Percentiles rank a stretch among this genome's conserved stretches.
Conservation (phyloP, 495 filamentous ascomycete species). For the Echria macrotheca region DNA sequence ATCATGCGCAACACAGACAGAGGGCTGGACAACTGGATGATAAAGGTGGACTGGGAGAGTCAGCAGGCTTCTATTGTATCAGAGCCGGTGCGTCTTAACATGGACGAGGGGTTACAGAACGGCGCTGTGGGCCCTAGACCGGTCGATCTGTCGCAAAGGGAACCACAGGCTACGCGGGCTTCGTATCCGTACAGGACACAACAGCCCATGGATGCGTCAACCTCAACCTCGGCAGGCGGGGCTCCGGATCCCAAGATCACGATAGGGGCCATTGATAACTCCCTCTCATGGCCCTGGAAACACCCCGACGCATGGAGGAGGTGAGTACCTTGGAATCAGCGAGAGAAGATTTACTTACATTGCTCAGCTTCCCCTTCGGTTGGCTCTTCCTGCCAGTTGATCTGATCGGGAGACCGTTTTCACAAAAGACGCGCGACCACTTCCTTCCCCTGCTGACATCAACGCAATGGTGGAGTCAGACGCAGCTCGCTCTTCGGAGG, state of each 20-base stretch:
- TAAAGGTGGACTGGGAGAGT: constrained; percentile 81
- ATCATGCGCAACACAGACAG: constrained; percentile 99
- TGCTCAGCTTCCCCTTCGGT: constrained; percentile 84
- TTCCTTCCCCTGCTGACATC: constrained; percentile 92
- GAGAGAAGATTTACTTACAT: no score
- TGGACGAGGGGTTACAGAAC: constrained; percentile 38
- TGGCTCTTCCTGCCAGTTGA: constrained; percentile 98
- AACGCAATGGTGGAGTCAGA: constrained; percentile 94
- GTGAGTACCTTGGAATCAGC: no score
- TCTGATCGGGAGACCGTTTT: constrained; percentile 93
- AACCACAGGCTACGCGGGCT: constrained; percentile 39
- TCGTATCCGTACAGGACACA: constrained; percentile 69
- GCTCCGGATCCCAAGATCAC: constrained; percentile 58
- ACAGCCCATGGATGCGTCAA: constrained; percentile 75
- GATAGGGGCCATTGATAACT: constrained; percentile 95
- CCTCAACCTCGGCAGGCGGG: constrained; percentile 54
- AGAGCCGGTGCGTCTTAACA: constrained; percentile 67
- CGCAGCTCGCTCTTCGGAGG: constrained; percentile 73
- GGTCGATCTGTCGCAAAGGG: constrained; percentile 45
- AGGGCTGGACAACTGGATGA: constrained; percentile 99
- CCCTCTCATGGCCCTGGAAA: constrained; percentile 98
- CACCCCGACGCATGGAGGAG: constrained; percentile 84
- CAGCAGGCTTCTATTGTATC: constrained; percentile 79
- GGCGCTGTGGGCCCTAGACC: constrained; percentile 54
- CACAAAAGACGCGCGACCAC: constrained; percentile 83